Evolutionary conservation across 306 rosid genomes (phyloP), one percentile per base, ranked within the genome.

Genomic region (Pterocarpus macrocarpus): DNA sequence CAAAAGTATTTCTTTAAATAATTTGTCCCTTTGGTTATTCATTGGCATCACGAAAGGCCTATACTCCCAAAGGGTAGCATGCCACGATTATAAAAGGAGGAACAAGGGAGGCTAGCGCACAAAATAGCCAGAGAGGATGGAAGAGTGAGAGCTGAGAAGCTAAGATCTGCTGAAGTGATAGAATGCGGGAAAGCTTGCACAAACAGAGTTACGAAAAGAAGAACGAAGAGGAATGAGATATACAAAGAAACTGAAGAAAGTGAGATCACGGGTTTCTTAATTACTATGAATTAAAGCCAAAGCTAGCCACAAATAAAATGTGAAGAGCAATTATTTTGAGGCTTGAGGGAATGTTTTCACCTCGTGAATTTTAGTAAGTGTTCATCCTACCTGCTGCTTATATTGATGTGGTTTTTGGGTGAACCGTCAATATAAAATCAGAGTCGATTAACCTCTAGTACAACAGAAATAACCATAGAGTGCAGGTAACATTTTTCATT

Each of bases 41-140:
- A 53, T 64, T 5, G 58, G 52, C 61, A 50, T 10, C 59, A n/a
- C 64, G 62, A 43, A 62, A 68, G 75, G 68, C 5, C 69, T 41
- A 74, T 43, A 73, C 15, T 72, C 47, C 43, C 30, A 50, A 33
- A 64, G 63, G 55, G 56, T 15, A 13, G n/a, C 74, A 28, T 52
- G 35, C 11, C 30, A 71, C 32, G 7, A 35, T 55, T 72, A 64
- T 39, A 52, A 72, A 72, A 80, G 67, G 33, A 33, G 75, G 80
- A 32, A 64, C 16, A 49, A 1, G 63, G 64, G 56, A 61, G n/a
- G 45, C 50, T 39, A 69, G 7, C 34, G 39, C 77, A 63, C 13
- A 13, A 10, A 61, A 64, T 39, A 72, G 67, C 68, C 8, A 50
- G 1, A 0, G 39, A 10, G 12, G 38, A 28, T 80, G 16, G 73